Conservation (phyloP, 2,329 filamentous ascomycete species). For the Lasiodiplodia citricola region DNA sequence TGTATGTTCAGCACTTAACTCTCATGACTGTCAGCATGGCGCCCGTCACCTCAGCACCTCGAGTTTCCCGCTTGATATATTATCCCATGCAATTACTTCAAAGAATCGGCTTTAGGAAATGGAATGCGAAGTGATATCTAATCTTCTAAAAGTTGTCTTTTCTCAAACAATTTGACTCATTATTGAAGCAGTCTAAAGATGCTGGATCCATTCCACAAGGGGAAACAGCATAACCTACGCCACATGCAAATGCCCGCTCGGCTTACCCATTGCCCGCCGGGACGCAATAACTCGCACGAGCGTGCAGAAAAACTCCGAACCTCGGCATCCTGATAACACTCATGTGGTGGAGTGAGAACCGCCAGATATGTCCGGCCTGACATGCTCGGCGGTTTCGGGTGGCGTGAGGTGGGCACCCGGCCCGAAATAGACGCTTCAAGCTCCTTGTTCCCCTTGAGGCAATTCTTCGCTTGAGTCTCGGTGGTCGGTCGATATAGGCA, state of each 20-base stretch:
- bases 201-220: background rate
- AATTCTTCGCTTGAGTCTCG: background rate
- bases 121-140: no score
- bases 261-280: background rate
- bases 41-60: no score
- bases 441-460: background rate
- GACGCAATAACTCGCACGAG: background rate
- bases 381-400: background rate
- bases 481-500: background rate
- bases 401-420: slow-evolving; percentile 2
- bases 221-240: background rate
- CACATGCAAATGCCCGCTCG: background rate
- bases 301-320: background rate
- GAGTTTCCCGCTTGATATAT: no score
- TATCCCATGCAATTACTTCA: no score
- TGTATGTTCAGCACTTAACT: no score
- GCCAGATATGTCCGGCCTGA: background rate
- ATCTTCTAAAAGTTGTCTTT: no score
- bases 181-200: background rate
- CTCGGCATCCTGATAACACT: background rate
- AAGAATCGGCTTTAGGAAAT: no score
- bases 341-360: background rate
- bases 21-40: no score
- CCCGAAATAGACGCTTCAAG: background rate
- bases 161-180: background rate